Conservation (phyloP, 2,329 filamentous ascomycete species). For the Botrytis tulipae region DNA sequence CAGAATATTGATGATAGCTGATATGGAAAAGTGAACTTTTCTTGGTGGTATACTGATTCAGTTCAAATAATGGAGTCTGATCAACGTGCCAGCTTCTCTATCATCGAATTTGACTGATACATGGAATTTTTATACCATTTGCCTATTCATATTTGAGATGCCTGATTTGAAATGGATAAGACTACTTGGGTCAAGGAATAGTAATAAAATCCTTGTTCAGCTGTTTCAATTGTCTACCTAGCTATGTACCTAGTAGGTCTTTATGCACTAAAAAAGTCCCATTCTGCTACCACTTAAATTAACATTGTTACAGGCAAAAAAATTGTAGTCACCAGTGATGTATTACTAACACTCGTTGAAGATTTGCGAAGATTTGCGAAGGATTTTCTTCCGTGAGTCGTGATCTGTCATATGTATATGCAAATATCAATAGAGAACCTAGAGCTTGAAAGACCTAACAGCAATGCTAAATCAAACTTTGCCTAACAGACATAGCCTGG, state of each 20-base stretch:
- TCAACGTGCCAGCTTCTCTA: not conserved
- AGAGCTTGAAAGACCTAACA: not conserved
- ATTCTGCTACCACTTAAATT: not conserved
- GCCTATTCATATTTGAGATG: not conserved
- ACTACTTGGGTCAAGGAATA: not conserved
- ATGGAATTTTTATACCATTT: not conserved
- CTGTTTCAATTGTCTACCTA: not conserved
- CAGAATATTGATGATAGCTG: not conserved
- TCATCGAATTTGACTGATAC: not conserved
- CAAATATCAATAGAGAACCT: too few species aligned
- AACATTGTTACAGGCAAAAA: not conserved
- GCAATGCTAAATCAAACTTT: not conserved
- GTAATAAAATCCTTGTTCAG: not conserved
- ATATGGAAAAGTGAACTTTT: not conserved
- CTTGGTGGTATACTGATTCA: not conserved
- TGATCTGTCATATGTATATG: not conserved
- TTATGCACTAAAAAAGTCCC: not conserved
- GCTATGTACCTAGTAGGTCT: not conserved
- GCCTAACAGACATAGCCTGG: too few species aligned
- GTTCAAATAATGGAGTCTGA: fast-evolving
- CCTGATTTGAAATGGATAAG: not conserved
- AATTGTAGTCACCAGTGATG: not conserved
- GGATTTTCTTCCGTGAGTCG: too few species aligned
- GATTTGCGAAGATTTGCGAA: too few species aligned
- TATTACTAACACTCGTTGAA: fast-evolving